These are phyloP conservation scores for Pseudogymnoascus sp. DNA, from an alignment of 2,329 filamentous ascomycete genomes.

Conservation along the genomic window DNA sequence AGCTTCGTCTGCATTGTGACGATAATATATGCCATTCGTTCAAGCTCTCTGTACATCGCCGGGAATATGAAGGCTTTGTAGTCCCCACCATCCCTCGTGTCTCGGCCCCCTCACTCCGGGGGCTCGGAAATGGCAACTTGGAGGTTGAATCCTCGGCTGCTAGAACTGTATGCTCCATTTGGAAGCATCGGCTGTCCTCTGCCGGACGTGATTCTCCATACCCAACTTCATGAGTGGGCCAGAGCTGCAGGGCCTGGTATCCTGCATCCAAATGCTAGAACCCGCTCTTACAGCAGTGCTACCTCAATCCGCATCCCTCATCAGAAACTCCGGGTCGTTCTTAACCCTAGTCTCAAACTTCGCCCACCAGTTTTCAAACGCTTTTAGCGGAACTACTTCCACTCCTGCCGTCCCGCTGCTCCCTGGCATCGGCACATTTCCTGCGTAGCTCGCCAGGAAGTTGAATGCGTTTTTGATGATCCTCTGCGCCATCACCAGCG, in stretches of 20 bases:
- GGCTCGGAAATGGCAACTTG: not conserved
- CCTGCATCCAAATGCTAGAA: not conserved
- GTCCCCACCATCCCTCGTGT: not conserved
- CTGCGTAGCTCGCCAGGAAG: conserved; percentile 81
- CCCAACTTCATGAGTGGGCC: not conserved
- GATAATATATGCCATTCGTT: not conserved
- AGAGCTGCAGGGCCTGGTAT: not conserved
- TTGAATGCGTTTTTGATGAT: conserved; percentile 98
- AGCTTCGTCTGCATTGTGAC: not conserved
- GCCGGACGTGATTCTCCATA: not conserved
- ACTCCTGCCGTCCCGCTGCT: conserved; percentile 50
- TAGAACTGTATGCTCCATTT: not conserved
- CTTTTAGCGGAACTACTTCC: conserved; percentile 87
- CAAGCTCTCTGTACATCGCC: not conserved
- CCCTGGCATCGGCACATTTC: conserved; percentile 57
- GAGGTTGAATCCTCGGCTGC: not conserved
- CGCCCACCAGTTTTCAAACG: conserved; percentile 95
- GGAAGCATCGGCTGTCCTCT: not conserved
- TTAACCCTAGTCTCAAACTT: conserved; percentile 89
- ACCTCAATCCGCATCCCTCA: conserved; percentile 50
- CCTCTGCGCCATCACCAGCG: conserved; percentile 74
- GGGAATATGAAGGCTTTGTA: not conserved
- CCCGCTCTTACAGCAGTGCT: not conserved
- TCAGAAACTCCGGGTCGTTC: conserved; percentile 79
- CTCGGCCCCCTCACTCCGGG: not conserved